Base-by-base conservation (phyloP, 2,329 filamentous ascomycete genomes). In the Diaporthe vaccinii region DNA sequence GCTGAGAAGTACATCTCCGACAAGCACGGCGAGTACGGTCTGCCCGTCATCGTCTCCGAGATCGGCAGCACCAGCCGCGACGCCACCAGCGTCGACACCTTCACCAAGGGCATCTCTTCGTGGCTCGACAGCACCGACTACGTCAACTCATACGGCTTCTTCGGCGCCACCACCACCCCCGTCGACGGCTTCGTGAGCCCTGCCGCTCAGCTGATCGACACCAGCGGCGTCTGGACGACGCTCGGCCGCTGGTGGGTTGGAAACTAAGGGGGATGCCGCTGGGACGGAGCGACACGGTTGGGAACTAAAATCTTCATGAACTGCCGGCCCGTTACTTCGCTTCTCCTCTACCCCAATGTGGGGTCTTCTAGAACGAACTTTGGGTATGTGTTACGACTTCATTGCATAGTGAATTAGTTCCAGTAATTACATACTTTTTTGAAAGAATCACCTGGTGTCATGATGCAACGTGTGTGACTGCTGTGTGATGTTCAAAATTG, bases 171-270 rank as follows among this genome's bases (percentile, higher is more conserved):
- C 81, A 80, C 80, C 71, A 80, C 84, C 34, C 79, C 83, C 69
- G 84, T 85, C 15, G 85, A 87, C 76, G 79, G 78, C 73, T 88
- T 85, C 79, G 86, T 87, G 28, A 87, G 86, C 77, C 85, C 85
- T 0, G 83, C 82, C 51, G 86, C 86, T 36, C 85, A 86, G 79
- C 81, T 88, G 76, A 85, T 88, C 85, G 84, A 86, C 65, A 74
- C 75, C 14, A 80, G 86, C 73, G 86, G 85, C 5, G 80, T 79
- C 28, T 85, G 86, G 68, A 87, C 82, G 12, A 75, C 79, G 36
- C 79, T 84, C 5, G 73, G 73, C 55, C 39, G 22, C 68, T 71
- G 68, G 68, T 71, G 15, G 17, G 39, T 71, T 53, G 55, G 20
- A 12, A 4, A 59, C 7, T 71, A 59, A 49, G 17, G 39, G 68